Conservation (phyloP, 2,329 filamentous ascomycete species). For the Trichoderma sp. region DNA sequence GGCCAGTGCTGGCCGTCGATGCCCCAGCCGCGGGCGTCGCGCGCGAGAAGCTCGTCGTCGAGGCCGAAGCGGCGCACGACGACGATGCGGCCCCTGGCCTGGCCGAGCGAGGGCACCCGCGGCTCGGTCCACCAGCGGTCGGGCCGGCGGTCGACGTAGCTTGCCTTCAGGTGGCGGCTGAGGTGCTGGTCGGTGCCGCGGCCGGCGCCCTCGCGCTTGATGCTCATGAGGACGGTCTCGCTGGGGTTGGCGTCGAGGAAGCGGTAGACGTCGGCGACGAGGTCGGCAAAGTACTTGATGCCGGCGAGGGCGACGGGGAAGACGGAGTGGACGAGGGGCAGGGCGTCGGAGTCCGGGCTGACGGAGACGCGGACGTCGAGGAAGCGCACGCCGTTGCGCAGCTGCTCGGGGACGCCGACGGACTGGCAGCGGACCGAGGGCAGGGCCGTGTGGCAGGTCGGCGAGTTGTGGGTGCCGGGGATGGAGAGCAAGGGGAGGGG, state of each 20-base stretch:
- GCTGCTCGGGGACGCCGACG: conserved; percentile 73
- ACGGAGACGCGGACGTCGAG: conserved; percentile 80
- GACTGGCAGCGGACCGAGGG: conserved; percentile 94
- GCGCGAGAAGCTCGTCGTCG: conserved; percentile 52
- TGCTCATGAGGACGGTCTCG: conserved; percentile 80
- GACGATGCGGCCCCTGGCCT: conserved; percentile 79
- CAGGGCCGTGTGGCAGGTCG: conserved; percentile 79
- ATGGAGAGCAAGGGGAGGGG: conserved; percentile 82
- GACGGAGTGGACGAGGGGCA: conserved; percentile 84
- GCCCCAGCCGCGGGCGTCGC: conserved; percentile 54
- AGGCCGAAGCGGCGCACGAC: conserved; percentile 79
- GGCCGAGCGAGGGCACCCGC: conserved; percentile 74
- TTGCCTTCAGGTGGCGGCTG: conserved; percentile 68
- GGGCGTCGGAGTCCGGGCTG: conserved; percentile 59
- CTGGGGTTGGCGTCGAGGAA: conserved; percentile 78
- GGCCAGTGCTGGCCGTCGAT: conserved; percentile 73
- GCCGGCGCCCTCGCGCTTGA: conserved; percentile 91
- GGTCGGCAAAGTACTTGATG: conserved; percentile 72
- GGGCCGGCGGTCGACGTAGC: conserved; percentile 63
- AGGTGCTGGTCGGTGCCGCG: conserved; percentile 78
- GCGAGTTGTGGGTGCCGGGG: conserved; percentile 93
- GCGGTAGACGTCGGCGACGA: conserved; percentile 69
- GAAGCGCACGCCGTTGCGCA: conserved; percentile 89
- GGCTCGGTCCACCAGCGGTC: conserved; percentile 78
- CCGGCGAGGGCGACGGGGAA: conserved; percentile 88